Conservation (phyloP, 345 rosid species). For the Firmiana major region DNA sequence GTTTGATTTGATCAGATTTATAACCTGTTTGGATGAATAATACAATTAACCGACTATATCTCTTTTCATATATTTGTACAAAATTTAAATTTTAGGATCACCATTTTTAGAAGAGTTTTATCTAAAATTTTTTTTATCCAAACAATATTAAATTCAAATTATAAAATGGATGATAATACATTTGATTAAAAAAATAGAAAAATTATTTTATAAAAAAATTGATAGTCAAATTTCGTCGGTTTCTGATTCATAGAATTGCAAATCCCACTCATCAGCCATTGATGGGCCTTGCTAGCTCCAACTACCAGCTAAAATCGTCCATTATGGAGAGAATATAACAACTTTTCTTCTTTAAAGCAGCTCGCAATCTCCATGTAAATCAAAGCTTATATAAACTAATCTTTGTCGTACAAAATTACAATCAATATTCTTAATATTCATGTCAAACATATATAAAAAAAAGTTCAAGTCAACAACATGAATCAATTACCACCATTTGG, state of each 20-base stretch:
- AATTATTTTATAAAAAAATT: too few species aligned
- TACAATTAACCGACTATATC: too few species aligned
- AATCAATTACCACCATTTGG: not conserved
- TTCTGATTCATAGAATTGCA: not conserved
- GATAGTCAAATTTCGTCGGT: too few species aligned
- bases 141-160: too few species aligned
- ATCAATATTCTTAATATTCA: not conserved
- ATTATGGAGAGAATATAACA: not conserved
- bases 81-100: too few species aligned
- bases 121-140: too few species aligned
- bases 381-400: not conserved
- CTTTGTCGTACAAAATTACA: not conserved
- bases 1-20: slow-evolving; percentile 5
- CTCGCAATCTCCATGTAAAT: not conserved
- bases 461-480: not conserved
- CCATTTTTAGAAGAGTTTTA: too few species aligned
- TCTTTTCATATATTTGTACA: too few species aligned
- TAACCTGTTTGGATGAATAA: not conserved
- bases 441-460: not conserved
- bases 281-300: not conserved
- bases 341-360: too few species aligned
- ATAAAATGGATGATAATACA: too few species aligned
- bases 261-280: not conserved
- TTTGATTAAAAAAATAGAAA: too few species aligned
- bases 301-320: not conserved